These are phyloP conservation scores for Dillenia suffruticosa DNA, from an alignment of 164 flowering plant species.

Conservation along the genomic window DNA sequence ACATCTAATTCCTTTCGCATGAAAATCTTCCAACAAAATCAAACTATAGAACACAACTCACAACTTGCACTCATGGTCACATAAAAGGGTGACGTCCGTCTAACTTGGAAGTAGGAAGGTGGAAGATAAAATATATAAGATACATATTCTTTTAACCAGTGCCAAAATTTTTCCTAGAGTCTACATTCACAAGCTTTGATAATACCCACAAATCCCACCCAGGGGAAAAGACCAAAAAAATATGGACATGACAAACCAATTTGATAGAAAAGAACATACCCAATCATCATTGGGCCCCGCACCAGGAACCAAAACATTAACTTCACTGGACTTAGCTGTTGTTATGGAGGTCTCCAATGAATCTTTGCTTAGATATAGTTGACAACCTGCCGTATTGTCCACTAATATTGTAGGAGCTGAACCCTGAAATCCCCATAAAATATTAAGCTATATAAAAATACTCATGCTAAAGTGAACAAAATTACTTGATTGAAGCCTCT, in stretches of 20 bases:
- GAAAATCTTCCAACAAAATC: too few species aligned
- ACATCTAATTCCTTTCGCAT: too few species aligned
- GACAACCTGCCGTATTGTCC: conserved; percentile 92
- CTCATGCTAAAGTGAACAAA: too few species aligned
- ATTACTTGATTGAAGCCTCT: too few species aligned
- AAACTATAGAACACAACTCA: too few species aligned
- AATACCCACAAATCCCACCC: neutral
- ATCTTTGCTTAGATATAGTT: conserved; percentile 79
- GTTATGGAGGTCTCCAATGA: conserved; percentile 80
- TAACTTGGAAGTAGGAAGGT: too few species aligned
- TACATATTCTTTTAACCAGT: neutral
- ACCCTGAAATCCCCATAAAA: conserved; percentile 42
- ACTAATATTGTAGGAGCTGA: conserved; percentile 94
- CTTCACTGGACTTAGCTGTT: conserved; percentile 94
- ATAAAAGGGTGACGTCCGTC: too few species aligned
- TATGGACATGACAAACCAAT: neutral
- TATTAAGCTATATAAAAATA: too few species aligned
- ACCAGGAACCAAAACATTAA: conserved; percentile 86
- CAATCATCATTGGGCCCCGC: conserved; percentile 67
- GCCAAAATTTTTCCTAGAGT: neutral
- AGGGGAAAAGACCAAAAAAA: neutral
- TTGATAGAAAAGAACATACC: conserved; percentile 44
- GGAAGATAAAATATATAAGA: neutral
- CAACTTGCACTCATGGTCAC: too few species aligned
- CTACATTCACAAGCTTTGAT: neutral